Percentiles rank a stretch among this genome's conserved stretches.
phyloP scores from a whole-genome alignment of 495 filamentous ascomycete genomes.

The Aspergillus sparsus region DNA sequence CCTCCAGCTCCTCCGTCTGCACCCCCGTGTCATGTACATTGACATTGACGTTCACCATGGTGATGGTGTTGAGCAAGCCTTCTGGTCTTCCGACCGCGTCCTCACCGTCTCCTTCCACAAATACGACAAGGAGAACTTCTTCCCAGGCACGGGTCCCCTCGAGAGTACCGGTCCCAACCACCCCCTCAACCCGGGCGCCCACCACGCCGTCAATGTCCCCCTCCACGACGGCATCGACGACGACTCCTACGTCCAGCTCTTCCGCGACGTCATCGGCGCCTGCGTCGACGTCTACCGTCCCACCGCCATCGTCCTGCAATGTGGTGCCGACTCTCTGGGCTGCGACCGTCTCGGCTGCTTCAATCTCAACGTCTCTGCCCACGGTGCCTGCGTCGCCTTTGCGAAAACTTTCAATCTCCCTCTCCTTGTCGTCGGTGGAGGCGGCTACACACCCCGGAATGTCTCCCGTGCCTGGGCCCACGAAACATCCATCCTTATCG shows the following conservation, averaged over 20 bases:
- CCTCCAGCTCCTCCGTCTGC: slow-evolving; percentile 81
- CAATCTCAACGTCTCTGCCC: slow-evolving; percentile 92
- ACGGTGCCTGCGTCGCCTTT: slow-evolving; percentile 87
- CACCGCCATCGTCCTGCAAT: slow-evolving; percentile 89
- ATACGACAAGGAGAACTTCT: slow-evolving; percentile 80
- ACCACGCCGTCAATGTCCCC: slow-evolving; percentile 67
- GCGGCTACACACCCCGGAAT: slow-evolving; percentile 96
- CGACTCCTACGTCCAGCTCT: slow-evolving; percentile 82
- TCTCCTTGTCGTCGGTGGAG: slow-evolving; percentile 87
- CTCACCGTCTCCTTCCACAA: slow-evolving; percentile 98
- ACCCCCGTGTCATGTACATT: slow-evolving; percentile 92
- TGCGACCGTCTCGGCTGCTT: slow-evolving; percentile 93
- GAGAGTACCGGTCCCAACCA: slow-evolving; percentile 60
- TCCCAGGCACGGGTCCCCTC: slow-evolving; percentile 65
- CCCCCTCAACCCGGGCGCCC: slow-evolving; percentile 61
- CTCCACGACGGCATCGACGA: slow-evolving; percentile 86
- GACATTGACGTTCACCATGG: slow-evolving; percentile 99
- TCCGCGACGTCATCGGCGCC: slow-evolving; percentile 74
- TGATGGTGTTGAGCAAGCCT: slow-evolving; percentile 95
- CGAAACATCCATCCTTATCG: slow-evolving; percentile 89
- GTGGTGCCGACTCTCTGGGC: slow-evolving; percentile 92
- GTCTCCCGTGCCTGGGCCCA: slow-evolving; percentile 95
- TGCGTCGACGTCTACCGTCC: slow-evolving; percentile 78
- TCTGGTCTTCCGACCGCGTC: slow-evolving; percentile 94
- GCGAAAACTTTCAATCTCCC: slow-evolving; percentile 77